A percentile compares a stretch with the other conserved stretches of the same genome.
Evolutionary conservation across 1,284 basidiomycete species (phyloP).

Genomic region (Ustilago lituana): DNA sequence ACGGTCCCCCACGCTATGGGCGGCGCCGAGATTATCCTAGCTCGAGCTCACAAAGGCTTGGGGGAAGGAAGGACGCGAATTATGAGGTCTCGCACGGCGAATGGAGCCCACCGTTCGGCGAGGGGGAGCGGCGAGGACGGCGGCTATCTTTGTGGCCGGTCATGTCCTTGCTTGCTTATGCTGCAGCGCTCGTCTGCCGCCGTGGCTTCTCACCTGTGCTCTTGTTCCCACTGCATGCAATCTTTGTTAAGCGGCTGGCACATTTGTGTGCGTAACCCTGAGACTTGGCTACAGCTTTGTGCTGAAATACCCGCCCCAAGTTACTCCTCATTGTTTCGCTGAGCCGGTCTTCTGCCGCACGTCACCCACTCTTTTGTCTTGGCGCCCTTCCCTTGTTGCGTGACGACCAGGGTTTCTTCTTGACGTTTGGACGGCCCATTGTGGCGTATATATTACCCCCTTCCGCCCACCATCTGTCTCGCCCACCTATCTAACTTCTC

Average conservation of each 20-base stretch:
- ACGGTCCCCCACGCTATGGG: background rate
- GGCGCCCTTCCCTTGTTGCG: background rate
- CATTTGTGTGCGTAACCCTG: slow-evolving; percentile 12
- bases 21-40: background rate
- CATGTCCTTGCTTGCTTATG: slow-evolving; percentile 14
- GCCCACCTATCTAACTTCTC: slow-evolving; percentile 3
- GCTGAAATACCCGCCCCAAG: background rate
- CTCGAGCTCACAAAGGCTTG: background rate
- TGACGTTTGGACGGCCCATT: background rate
- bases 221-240: slow-evolving; percentile 6
- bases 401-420: no score
- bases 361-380: slow-evolving; percentile 1
- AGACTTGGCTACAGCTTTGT: slow-evolving; percentile 17
- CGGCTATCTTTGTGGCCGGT: slow-evolving; percentile 21
- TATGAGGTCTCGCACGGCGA: slow-evolving; percentile 12
- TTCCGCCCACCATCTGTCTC: background rate
- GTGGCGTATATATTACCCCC: slow-evolving; percentile 16
- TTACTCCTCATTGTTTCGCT: background rate
- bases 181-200: background rate
- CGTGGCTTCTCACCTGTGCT: background rate
- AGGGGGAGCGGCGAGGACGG: background rate
- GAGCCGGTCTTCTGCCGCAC: no score
- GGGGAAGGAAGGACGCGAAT: background rate
- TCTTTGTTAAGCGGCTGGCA: slow-evolving; percentile 19
- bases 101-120: slow-evolving; percentile 15